Base-by-base conservation (phyloP, 805 yeast species). In the Yarrowia yakushimensis region DNA sequence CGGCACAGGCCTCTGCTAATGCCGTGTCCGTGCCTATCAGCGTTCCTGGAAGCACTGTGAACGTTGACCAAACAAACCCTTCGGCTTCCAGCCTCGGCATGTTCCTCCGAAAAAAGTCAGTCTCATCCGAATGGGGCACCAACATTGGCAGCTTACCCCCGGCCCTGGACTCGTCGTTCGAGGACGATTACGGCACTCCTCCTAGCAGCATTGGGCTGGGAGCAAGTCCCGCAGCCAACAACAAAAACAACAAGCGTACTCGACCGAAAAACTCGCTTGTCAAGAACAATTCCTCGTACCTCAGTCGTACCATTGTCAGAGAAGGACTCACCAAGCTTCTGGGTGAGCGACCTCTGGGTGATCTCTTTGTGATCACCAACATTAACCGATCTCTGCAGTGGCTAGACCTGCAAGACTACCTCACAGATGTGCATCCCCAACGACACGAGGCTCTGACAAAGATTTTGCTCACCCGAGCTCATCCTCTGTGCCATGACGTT, bases 401-500 rank as follows among this genome's bases (percentile, higher is more conserved):
- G 66, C 17, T 67, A 63, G 69, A 25, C 64, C 12, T 65, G 65
- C 66, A 59, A 50, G 67, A 23, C 54, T 25, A 63, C 65, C 36
- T 13, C 63, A 64, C 27, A 15, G 48, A 55, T 12, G 27, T 23
- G 37, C 60, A 50, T 50, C 60, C 48, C 28, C 60, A 37, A 18
- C 28, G 48, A 18, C 74, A 74, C 52, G 79, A 77, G 65, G 74
- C 78, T 17, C 66, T 77, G 63, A 52, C 71, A 36, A 74, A 75
- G 67, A 65, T 78, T 36, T 67, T 76, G 59, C 71, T 76, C 64
- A 69, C 78, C 11, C 70, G 71, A 64, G 74, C 77, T 13, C 75
- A 76, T 68, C 78, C 78, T 9, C 65, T 76, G 25, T 73, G 76
- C 63, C 78, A 74, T 57, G 76, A 72, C 62, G 66, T 77, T 17